Conservation (phyloP, 1,139 yeast species). For the Taiozyma sp. region DNA sequence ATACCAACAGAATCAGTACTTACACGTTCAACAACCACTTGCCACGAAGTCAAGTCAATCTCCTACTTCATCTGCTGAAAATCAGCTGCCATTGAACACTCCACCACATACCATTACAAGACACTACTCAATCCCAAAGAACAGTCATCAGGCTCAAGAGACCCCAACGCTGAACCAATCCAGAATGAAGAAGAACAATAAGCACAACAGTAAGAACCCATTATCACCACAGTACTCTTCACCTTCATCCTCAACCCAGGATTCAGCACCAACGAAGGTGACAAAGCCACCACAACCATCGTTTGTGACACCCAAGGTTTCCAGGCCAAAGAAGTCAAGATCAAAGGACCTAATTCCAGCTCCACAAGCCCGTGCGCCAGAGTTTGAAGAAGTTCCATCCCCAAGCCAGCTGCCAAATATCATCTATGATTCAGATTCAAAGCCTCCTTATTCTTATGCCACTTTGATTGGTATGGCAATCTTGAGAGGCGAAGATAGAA, state of each 20-base stretch:
- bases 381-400: constrained; percentile 16
- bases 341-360: neutral
- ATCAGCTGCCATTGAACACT: constrained; percentile 18
- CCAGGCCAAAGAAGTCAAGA: constrained; percentile 3
- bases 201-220: constrained; percentile 12
- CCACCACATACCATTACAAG: constrained; percentile 25
- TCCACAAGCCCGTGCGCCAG: constrained; percentile 7
- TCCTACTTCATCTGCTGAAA: constrained; percentile 12
- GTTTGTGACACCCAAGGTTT: constrained; percentile 14
- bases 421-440: constrained; percentile 29
- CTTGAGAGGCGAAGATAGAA: constrained; percentile 72
- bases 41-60: constrained; percentile 6
- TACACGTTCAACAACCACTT: neutral
- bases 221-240: constrained; percentile 24
- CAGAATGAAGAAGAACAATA: constrained; percentile 14
- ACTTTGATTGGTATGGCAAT: constrained; percentile 93
- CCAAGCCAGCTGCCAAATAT: constrained; percentile 22
- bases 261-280: constrained; percentile 5
- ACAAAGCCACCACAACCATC: constrained; percentile 24
- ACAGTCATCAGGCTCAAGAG: constrained; percentile 15
- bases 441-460: constrained; percentile 95
- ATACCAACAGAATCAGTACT: neutral
- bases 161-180: constrained; percentile 21
- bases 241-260: constrained; percentile 12
- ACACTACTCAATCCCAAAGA: constrained; percentile 10